Conservation (phyloP, 345 rosid genomes). For the Zanthoxylum bungeanum region DNA sequence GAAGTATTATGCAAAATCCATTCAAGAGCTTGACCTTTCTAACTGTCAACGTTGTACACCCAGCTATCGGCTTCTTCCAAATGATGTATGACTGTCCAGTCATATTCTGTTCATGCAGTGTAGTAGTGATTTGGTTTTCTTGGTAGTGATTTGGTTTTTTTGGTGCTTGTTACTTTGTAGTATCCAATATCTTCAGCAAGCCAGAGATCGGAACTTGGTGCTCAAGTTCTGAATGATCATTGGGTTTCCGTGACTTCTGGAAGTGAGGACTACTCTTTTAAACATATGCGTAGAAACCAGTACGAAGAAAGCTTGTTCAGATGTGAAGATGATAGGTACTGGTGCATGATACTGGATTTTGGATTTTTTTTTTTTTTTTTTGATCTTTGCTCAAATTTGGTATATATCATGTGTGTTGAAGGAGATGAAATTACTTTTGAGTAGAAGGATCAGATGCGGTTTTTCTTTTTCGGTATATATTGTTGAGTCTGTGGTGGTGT, state of each 20-base stretch:
- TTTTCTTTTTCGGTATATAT: background rate
- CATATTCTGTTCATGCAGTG: background rate
- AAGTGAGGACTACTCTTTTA: constrained; percentile 93
- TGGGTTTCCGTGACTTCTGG: constrained; percentile 99
- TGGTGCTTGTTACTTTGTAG: constrained; percentile 40
- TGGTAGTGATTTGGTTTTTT: constrained; percentile 16
- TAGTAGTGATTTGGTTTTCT: background rate
- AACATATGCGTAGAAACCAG: constrained; percentile 96
- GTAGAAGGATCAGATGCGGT: background rate
- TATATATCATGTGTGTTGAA: background rate
- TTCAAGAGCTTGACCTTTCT: constrained; percentile 97
- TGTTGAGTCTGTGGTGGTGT: background rate
- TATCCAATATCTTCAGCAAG: constrained; percentile 84
- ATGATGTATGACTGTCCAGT: constrained; percentile 52
- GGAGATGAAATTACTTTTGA: constrained; percentile 3
- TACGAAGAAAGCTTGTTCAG: constrained; percentile 95
- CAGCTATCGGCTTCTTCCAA: constrained; percentile 92
- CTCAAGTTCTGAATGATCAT: constrained; percentile 85
- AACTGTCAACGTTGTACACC: constrained; percentile 87
- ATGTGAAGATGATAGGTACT: constrained; percentile 97
- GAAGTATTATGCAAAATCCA: constrained; percentile 79
- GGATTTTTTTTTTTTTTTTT: too few relatives aligned
- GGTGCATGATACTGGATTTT: background rate
- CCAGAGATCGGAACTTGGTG: constrained; percentile 77
- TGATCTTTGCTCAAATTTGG: too few relatives aligned